Conservation (phyloP, 2,329 filamentous ascomycete species). For the Trichoderma cornu-damae region DNA sequence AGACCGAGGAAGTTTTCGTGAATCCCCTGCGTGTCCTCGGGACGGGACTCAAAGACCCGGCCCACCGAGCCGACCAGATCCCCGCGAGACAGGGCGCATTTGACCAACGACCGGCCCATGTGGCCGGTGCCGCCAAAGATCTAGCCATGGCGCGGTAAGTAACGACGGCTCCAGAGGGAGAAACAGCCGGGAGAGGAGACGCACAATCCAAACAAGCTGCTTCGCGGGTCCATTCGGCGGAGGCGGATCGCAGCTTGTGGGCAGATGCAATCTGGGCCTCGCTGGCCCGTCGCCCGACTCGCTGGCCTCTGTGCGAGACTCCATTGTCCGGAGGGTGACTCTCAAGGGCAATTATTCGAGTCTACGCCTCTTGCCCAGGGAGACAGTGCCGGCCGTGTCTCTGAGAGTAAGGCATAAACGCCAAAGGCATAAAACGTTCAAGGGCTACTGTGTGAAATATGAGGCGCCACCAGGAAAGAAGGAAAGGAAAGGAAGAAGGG, state of each 20-base stretch:
- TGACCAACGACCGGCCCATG: conserved; percentile 86
- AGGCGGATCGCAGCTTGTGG: conserved; percentile 81
- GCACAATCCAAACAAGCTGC: conserved; percentile 83
- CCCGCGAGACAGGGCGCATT: conserved; percentile 70
- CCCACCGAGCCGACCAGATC: conserved; percentile 86
- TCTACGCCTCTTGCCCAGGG: not conserved
- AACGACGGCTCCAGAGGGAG: not conserved
- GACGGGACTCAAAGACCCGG: conserved; percentile 69
- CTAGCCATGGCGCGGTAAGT: conserved; percentile 38
- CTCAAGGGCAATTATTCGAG: not conserved
- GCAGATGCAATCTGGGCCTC: conserved; percentile 48
- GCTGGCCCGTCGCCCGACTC: conserved; percentile 22
- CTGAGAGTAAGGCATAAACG: not conserved
- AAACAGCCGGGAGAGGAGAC: conserved; percentile 29
- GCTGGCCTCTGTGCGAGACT: not conserved
- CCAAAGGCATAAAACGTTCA: not conserved
- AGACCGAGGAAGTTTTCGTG: conserved; percentile 69
- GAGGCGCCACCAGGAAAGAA: not conserved
- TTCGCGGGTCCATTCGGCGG: conserved; percentile 62
- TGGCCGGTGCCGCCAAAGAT: conserved; percentile 96
- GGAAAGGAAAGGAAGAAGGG: too few species aligned
- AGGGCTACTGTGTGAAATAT: conserved; percentile 9
- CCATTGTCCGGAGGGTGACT: not conserved
- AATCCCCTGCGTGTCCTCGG: conserved; percentile 65
- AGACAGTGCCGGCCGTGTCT: conserved; percentile 4